Evolutionary conservation across 2,329 filamentous ascomycete species (phyloP), one percentile per base, ranked within the genome.

Genomic region (Meredithiella fracta): DNA sequence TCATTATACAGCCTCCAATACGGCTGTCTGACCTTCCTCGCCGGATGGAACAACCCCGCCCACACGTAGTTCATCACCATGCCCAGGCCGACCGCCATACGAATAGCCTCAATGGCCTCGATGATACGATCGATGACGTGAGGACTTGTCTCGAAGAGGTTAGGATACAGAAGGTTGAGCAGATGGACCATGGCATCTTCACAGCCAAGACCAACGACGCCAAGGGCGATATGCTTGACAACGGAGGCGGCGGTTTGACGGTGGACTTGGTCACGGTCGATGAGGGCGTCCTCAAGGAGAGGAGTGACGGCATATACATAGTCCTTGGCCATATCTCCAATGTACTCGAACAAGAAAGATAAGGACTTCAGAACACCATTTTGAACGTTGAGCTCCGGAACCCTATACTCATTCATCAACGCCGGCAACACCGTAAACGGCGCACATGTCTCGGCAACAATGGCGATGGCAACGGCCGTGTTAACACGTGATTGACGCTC

Each of bases 271-370:
- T 98, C 92, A 60, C 92, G 84, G 68, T 98, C 92, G 69, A 96
- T 96, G 60, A 98, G 82, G 1, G 94, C 92, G 66, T 98, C 92
- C 67, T 98, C 92, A 1, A 98, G 82, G 8, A 98, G 75, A 5
- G 92, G 92, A 1, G 90, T 96, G 34, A 98, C 90, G 17, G 94
- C 92, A 65, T 98, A 98, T 66, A 98, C 92, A 67, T 98, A 98
- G 69, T 98, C 92, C 72, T 97, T 98, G 61, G 89, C 88, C 92
- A 98, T 97, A 70, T 98, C 92, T 60, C 92, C 92, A 67, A 98
- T 98, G 70, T 98, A 98, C 67, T 98, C 92, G 66, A 97, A 98
- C 59, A 98, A 76, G 77, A 98, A 98, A 5, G 87, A 94, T 54
- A 98, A 77, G 3, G 90, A 90, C 69, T 98, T 98, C 66, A 98